Evolutionary conservation across 2,329 filamentous ascomycete genomes (phyloP), one percentile per base, ranked within the genome.

Genomic region (Fusarium cyanostomum): DNA sequence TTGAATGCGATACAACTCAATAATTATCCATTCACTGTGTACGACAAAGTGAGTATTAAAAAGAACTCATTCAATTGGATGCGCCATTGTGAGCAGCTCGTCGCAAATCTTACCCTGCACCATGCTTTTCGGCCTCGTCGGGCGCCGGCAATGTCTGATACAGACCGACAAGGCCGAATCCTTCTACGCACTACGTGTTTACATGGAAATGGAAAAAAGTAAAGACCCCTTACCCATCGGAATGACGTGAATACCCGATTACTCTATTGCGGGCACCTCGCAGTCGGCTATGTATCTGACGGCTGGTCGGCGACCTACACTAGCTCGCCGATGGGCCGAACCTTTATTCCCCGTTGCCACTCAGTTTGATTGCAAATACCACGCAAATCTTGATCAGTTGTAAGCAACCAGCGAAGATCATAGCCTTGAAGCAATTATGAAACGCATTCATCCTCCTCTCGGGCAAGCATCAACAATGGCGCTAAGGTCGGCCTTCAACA

Each of bases 291-390:
- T 42, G 9, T 13, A n/a, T 42, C 27, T 8, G 15, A 21, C 49
- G 49, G 49, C n/a, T 52, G 38, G 49, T 52, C 49, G 49, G 38
- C 49, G 49, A 52, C 12, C 49, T 35, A 34, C n/a, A 37, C 24
- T 33, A 52, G 38, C 28, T 52, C 49, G 38, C 49, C 49, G 49
- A 52, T 38, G 30, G 33, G 5, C 49, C 49, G 49, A 28, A 42
- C 28, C 49, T 35, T 24, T 3, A 26, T 26, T 18, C 15, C 16
- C 37, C 27, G 18, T 34, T n/a, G 37, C 28, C 26, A 33, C 27
- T 34, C 35, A 21, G 9, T 15, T 39, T 39, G 48, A 42, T 42
- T 51, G 34, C 48, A 51, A 43, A 42, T 51, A 43, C 21, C 24
- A 51, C 37, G n/a, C n/a, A n/a, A 33, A 26, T 34, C 38, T 43